Conservation (phyloP, 1,139 yeast species). For the Scheffersomyces quercinus region DNA sequence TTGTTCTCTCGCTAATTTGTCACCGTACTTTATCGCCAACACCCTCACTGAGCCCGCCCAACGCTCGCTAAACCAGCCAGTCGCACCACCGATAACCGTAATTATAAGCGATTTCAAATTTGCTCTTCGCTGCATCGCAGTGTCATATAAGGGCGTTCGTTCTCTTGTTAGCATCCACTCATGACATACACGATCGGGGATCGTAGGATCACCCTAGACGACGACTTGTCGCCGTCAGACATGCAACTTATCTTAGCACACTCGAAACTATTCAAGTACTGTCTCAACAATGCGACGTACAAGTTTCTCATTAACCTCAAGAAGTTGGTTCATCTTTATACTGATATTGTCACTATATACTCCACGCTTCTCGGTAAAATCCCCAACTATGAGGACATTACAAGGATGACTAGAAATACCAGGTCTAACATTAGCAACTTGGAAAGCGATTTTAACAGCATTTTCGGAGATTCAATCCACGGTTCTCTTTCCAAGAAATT, state of each 20-base stretch:
- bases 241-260: slow-evolving; percentile 27
- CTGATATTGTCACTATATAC: slow-evolving; percentile 43
- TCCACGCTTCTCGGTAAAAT: slow-evolving; percentile 41
- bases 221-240: slow-evolving; percentile 23
- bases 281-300: slow-evolving; percentile 35
- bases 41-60: too few relatives aligned
- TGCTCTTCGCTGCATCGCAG: too few relatives aligned
- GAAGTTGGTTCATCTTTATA: slow-evolving; percentile 36
- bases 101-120: too few relatives aligned
- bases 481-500: background rate
- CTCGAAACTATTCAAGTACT: slow-evolving; percentile 31
- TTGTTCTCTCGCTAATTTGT: too few relatives aligned
- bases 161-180: background rate
- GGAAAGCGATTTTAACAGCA: slow-evolving; percentile 33
- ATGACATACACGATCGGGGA: slow-evolving; percentile 42
- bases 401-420: slow-evolving; percentile 32
- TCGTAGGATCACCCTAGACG: slow-evolving; percentile 24
- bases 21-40: too few relatives aligned
- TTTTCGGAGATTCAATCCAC: slow-evolving; percentile 23
- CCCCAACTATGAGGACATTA: slow-evolving; percentile 45
- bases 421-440: slow-evolving; percentile 24
- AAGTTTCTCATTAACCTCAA: slow-evolving; percentile 30
- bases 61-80: too few relatives aligned
- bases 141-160: background rate
- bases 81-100: too few relatives aligned